Conservation (phyloP, 2,329 filamentous ascomycete genomes). For the Sporothrix humicola region DNA sequence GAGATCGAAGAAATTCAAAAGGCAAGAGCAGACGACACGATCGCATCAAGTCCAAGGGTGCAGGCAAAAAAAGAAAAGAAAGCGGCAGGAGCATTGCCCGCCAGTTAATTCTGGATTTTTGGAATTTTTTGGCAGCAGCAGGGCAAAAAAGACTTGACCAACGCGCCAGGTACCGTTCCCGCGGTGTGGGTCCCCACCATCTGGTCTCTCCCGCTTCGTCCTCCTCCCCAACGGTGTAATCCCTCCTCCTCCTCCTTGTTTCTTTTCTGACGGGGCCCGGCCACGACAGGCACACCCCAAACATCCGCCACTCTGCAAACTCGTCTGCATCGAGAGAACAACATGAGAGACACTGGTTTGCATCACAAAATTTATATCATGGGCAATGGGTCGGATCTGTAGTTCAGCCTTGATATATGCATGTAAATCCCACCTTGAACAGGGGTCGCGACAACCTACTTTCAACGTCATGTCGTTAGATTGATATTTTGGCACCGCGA, state of each 20-base stretch:
- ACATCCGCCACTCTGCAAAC: background rate
- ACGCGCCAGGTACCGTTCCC: constrained; percentile 40
- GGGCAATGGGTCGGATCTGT: background rate
- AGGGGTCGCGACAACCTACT: background rate
- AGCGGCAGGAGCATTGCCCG: constrained; percentile 32
- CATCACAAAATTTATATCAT: background rate
- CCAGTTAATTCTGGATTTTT: constrained; percentile 32
- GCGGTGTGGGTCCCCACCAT: constrained; percentile 40
- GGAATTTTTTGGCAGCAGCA: constrained; percentile 12
- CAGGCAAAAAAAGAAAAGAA: constrained; percentile 10
- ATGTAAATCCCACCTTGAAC: background rate
- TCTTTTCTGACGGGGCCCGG: constrained; percentile 29
- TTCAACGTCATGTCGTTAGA: constrained; percentile 42
- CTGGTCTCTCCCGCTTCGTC: constrained; percentile 33
- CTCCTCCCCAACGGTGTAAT: constrained; percentile 26
- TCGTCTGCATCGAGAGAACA: constrained; percentile 7
- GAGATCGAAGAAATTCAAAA: background rate
- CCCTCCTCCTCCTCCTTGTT: constrained; percentile 27
- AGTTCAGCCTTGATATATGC: background rate
- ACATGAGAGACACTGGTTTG: background rate
- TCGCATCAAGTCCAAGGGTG: background rate
- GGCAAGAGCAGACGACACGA: constrained; percentile 2
- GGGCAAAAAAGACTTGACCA: constrained; percentile 29
- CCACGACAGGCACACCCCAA: constrained; percentile 10
- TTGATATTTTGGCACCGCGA: background rate